A percentile compares a stretch with the other conserved stretches of the same genome.
phyloP scores from a whole-genome alignment of 331 rosid genomes.

The Acacia concinna region DNA sequence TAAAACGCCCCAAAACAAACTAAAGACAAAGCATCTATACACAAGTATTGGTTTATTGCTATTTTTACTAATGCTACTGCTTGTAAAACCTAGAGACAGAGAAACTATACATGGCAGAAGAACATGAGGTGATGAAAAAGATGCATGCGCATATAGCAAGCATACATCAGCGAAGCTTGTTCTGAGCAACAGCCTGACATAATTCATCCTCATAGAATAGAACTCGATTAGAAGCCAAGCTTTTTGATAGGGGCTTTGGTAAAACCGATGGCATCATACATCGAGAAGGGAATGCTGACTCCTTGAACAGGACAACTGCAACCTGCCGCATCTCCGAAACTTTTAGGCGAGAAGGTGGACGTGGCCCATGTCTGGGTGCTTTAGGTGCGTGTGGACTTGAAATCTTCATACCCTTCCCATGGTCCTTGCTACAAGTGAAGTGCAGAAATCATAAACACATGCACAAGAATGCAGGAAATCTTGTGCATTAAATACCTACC shows the following conservation, averaged over 20 bases:
- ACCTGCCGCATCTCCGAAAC: slow-evolving; percentile 85
- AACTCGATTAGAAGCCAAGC: slow-evolving; percentile 87
- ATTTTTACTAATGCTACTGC: slow-evolving; percentile 41
- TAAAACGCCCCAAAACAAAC: slow-evolving; percentile 51
- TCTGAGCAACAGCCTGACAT: slow-evolving; percentile 97
- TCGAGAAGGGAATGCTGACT: slow-evolving; percentile 66
- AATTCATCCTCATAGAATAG: slow-evolving; percentile 93
- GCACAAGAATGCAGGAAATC: slow-evolving; percentile 10
- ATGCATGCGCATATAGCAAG: slow-evolving; percentile 5
- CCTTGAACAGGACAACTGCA: slow-evolving; percentile 92
- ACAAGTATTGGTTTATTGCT: slow-evolving; percentile 40
- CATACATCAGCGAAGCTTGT: slow-evolving; percentile 67
- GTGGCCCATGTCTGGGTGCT: slow-evolving; percentile 92
- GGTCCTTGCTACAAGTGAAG: slow-evolving; percentile 58
- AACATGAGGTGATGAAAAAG: slow-evolving; percentile 21
- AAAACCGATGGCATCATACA: slow-evolving; percentile 73
- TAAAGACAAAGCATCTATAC: slow-evolving; percentile 44
- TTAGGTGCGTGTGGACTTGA: slow-evolving; percentile 83
- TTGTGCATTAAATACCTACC: slow-evolving; percentile 41
- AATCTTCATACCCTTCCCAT: slow-evolving; percentile 55
- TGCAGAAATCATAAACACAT: slow-evolving; percentile 6
- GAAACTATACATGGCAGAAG: slow-evolving; percentile 53
- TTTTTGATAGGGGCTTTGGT: slow-evolving; percentile 77
- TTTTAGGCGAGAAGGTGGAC: slow-evolving; percentile 94
- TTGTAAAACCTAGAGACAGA: slow-evolving; percentile 26